phyloP scores from a whole-genome alignment of 805 yeast species.

The Metschnikowia santaceciliae region DNA sequence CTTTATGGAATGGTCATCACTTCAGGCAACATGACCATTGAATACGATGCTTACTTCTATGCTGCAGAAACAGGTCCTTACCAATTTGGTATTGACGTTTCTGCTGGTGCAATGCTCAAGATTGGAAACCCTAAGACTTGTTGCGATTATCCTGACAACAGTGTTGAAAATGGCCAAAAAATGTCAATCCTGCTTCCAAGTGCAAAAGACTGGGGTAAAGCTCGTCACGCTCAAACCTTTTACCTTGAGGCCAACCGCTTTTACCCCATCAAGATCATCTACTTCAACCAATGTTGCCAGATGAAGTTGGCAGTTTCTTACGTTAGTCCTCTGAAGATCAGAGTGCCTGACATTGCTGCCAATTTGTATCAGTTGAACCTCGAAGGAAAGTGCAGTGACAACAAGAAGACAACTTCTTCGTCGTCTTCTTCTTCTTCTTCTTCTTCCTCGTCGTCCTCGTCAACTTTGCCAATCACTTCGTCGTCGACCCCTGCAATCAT shows the following conservation, averaged over 20 bases:
- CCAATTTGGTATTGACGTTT: background rate
- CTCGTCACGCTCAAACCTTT: background rate
- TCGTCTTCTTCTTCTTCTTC: too few species aligned
- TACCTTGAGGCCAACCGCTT: constrained; percentile 2
- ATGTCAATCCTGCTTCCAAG: background rate
- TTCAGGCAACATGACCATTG: constrained; percentile 2
- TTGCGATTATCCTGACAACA: constrained; percentile 3
- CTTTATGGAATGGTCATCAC: background rate
- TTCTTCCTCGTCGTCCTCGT: background rate
- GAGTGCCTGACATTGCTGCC: background rate
- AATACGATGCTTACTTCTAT: constrained; percentile 2
- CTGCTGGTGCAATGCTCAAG: constrained; percentile 3
- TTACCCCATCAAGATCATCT: constrained; percentile 11
- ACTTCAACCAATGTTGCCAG: constrained; percentile 6
- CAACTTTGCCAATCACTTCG: background rate
- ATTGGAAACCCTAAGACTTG: constrained; percentile 5
- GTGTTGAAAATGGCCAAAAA: background rate
- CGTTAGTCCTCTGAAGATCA: background rate
- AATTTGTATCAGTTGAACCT: background rate
- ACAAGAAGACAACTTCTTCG: background rate
- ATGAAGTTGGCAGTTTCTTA: background rate
- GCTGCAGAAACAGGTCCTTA: constrained; percentile 3
- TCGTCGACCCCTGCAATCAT: background rate
- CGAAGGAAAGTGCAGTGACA: background rate
- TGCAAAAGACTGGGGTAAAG: background rate